Evolutionary conservation across 805 yeast genomes (phyloP).

Genomic region (Saccharomycopsis sp.): DNA sequence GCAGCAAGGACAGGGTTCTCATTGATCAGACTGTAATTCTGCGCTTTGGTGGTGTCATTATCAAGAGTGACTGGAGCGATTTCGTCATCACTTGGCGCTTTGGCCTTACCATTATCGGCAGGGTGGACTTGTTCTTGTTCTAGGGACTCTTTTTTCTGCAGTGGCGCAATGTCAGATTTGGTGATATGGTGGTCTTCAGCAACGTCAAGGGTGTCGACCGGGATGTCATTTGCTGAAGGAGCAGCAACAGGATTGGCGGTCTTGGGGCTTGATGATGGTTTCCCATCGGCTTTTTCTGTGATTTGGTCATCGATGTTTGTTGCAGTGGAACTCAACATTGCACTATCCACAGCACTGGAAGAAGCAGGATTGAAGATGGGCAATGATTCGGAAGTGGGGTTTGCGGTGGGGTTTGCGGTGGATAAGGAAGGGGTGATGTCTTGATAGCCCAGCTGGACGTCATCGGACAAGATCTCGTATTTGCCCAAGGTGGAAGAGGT

Average conservation of each 20-base stretch:
- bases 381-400: neutral
- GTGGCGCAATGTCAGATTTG: too few relatives aligned
- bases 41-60: neutral
- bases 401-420: neutral
- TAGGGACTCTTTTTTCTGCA: too few relatives aligned
- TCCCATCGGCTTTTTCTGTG: neutral
- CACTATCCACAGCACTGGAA: too few relatives aligned
- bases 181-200: neutral
- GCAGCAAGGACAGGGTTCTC: neutral
- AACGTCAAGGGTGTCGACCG: neutral
- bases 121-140: too few relatives aligned
- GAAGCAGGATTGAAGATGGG: neutral
- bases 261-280: neutral
- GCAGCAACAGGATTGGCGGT: neutral
- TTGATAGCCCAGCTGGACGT: neutral
- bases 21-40: neutral
- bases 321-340: too few relatives aligned
- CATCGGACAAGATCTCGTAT: neutral
- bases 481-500: neutral
- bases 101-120: neutral
- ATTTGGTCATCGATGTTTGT: too few relatives aligned
- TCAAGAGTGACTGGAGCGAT: neutral
- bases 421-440: neutral
- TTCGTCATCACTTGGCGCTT: neutral
- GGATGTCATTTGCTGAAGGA: neutral